Evolutionary conservation across 306 rosid genomes (phyloP), one percentile per base, ranked within the genome.

Genomic region (Malus sylvestris): DNA sequence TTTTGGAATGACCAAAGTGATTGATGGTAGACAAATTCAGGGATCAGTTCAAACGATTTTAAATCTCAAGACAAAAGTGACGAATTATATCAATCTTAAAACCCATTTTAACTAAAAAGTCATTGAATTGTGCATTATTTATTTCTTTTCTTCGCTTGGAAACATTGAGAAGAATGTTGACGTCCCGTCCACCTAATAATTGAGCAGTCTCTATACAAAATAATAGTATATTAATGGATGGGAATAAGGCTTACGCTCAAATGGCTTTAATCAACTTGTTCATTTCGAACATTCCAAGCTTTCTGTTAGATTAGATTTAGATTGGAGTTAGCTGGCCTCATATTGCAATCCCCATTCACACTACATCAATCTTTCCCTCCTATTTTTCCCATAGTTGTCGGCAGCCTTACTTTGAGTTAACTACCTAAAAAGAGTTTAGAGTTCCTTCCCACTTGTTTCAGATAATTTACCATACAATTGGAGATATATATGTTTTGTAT

Each of bases 381-480:
- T 73, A 62, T 16, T 72, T 64, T 40, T 5, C 53, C 64, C 77
- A 18, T 35, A 25, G 67, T 58, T 80, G 89, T 88, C 85, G 83
- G 87, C 80, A 77, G 73, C 49, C 51, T 10, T 20, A 32, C 20
- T 22, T 64, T 18, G 45, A 64, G 45, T 33, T 64, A 32, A 64
- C 45, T 9, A 11, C 22, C n/a, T 7, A 14, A 27, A 15, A 27
- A 6, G 12, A 30, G 35, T 16, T 4, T 1, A 32, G 42, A 2
- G 10, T 38, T 38, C 42, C 42, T 38, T 29, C 3, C 5, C 6
- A 15, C 23, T 30, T 63, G 3, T 63, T 10, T 13, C 1, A 10
- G 1, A 58, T 4, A 22, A 58, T n/a, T 10, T 53, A 58, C 5
- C 3, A 10, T 58, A 10, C 29, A 1, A 2, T 0, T 22, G 4